Percentiles rank a stretch among this genome's conserved stretches.
Evolutionary conservation across 495 filamentous ascomycete species (phyloP).

Genomic region (Neurospora tetraspora): DNA sequence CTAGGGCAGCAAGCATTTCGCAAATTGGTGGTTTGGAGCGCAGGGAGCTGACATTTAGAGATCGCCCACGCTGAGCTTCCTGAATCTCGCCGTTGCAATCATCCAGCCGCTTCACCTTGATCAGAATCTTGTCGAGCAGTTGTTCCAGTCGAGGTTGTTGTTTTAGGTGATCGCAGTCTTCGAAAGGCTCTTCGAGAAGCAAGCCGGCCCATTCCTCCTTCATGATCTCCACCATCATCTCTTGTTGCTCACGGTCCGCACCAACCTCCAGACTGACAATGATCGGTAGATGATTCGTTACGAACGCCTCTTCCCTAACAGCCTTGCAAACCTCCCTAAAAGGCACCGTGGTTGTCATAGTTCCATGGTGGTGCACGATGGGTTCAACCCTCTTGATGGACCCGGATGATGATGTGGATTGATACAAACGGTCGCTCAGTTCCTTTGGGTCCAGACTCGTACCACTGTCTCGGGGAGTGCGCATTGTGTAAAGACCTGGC

Average conservation of each 20-base stretch:
- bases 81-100: constrained; percentile 21
- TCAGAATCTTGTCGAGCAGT: constrained; percentile 68
- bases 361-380: constrained; percentile 43
- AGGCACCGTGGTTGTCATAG: constrained; percentile 72
- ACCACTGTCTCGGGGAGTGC: constrained; percentile 9
- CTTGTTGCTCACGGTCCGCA: constrained; percentile 68
- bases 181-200: constrained; percentile 50
- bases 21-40: constrained; percentile 50
- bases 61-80: constrained; percentile 12
- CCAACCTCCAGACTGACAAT: constrained; percentile 91
- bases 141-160: constrained; percentile 59
- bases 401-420: constrained; percentile 18
- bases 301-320: constrained; percentile 70
- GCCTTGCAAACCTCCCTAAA: constrained; percentile 80
- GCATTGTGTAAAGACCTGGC: neutral
- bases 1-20: constrained; percentile 58
- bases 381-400: constrained; percentile 16
- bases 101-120: constrained; percentile 75
- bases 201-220: constrained; percentile 67
- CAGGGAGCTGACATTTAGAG: constrained; percentile 19
- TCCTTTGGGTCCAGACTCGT: constrained; percentile 21
- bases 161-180: constrained; percentile 34
- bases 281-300: constrained; percentile 60
- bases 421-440: constrained; percentile 7
- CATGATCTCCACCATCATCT: constrained; percentile 89